Base-by-base conservation (phyloP, 495 filamentous ascomycete species). In the Podospora bellae-mahoneyi region DNA sequence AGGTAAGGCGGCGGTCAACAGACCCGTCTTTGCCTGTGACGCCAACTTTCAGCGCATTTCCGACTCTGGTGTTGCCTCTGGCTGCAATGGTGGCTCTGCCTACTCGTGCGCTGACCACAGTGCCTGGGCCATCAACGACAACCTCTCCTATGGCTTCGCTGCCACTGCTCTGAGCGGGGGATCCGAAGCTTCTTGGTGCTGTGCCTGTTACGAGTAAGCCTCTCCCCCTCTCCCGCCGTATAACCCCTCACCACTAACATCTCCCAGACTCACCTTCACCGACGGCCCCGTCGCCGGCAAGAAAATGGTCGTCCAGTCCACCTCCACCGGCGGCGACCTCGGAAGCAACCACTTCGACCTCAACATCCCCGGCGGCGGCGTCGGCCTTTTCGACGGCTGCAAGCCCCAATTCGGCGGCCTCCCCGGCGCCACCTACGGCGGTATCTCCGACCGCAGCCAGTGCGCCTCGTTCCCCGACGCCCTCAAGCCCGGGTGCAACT, bases 291-390 rank as follows among this genome's bases (percentile, higher is more conserved):
- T 81, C 19, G 69, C 77, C 9, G 85, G 86, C 67, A 87, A 88
- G 76, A 79, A 79, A 64, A 84, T 88, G 82, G 80, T 88, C 61
- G 83, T 88, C 26, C 87, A 89, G 72, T 84, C 84, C n/a, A 88
- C 86, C 64, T 88, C 86, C 77, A 88, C 86, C 2, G 86, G 86
- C 62, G 82, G 78, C 30, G 86, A 88, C 66, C 81, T 88, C 5
- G 80, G 79, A 55, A 70, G 60, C 39, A 86, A 86, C 74, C 86
- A 88, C 60, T 88, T 88, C 75, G 86, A 87, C 74, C 64, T 88
- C 58, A 76, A 81, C 62, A 82, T 88, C 54, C 86, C 86, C 19
- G 86, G 86, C 28, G 86, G 86, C 64, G 86, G 86, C 64, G 85
- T 86, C 20, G 86, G 86, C 58, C 68, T 80, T 59, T 87, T 80